Conservation (phyloP, 1,139 yeast species). For the Kurtzmaniella quercitrusa region DNA sequence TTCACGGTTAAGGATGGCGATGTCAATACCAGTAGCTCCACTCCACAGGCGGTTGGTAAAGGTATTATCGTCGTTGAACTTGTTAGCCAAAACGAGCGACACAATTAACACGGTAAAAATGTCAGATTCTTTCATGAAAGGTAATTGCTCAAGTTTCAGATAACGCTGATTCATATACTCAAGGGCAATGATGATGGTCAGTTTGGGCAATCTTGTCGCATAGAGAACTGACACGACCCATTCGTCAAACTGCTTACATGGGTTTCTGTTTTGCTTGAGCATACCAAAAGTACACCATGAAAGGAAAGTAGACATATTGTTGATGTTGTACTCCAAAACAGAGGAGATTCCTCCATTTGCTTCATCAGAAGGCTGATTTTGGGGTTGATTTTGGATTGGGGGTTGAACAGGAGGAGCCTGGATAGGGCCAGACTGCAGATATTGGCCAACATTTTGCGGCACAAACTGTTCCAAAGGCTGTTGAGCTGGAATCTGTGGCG, state of each 20-base stretch:
- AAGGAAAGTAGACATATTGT: conserved; percentile 72
- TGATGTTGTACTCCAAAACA: conserved; percentile 73
- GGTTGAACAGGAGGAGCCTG: conserved; percentile 7
- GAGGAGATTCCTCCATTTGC: conserved; percentile 71
- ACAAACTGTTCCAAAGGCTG: conserved; percentile 5
- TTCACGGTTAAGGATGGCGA: conserved; percentile 54
- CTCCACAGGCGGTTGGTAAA: conserved; percentile 95
- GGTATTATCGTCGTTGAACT: conserved; percentile 94
- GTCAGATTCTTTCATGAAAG: conserved; percentile 35
- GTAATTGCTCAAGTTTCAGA: conserved; percentile 17
- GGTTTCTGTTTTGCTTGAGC: conserved; percentile 46
- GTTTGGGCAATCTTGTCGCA: conserved; percentile 86
- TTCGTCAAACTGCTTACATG: conserved; percentile 53
- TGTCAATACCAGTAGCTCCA: conserved; percentile 81
- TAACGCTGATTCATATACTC: conserved; percentile 62
- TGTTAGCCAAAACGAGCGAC: conserved; percentile 81
- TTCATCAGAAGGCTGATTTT: conserved; percentile 12
- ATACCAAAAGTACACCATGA: conserved; percentile 64
- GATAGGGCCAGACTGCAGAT: conserved; percentile 4
- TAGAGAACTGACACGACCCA: conserved; percentile 66
- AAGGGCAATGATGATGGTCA: conserved; percentile 74
- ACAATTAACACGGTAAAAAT: conserved; percentile 65
- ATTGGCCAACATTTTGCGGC: too few species aligned
- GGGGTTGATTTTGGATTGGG: conserved; percentile 8
- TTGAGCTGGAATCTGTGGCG: conserved; percentile 2